Conservation (phyloP, 176 grass and related monocot genomes). For the Avena eriantha region DNA sequence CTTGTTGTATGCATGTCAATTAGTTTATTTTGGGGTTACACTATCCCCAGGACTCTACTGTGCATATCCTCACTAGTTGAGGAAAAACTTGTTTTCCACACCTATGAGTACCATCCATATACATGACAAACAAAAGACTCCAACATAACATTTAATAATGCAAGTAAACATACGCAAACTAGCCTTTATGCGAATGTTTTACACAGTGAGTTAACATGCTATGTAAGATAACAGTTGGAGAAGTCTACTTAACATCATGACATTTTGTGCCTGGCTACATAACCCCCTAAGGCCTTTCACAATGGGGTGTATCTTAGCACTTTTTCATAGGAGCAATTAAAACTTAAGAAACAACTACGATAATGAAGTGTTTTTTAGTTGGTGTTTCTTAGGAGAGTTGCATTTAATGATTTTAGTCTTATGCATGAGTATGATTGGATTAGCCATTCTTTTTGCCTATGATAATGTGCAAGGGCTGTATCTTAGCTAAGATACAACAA, state of each 20-base stretch:
- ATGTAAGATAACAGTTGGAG: background rate
- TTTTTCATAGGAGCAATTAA: no score
- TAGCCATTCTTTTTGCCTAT: no score
- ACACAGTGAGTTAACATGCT: background rate
- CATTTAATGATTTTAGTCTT: no score
- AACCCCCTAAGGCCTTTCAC: background rate
- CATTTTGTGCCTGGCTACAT: background rate
- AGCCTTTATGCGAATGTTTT: background rate
- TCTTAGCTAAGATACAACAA: no score
- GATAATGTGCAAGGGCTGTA: no score
- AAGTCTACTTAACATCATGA: conserved; percentile 11
- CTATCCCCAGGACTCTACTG: background rate
- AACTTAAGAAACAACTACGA: no score
- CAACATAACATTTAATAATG: conserved; percentile 2
- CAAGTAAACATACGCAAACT: background rate
- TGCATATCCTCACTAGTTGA: background rate
- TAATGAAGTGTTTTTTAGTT: no score
- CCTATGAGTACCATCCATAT: background rate
- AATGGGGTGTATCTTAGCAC: no score
- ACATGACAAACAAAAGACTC: conserved; percentile 17
- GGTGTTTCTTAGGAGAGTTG: no score
- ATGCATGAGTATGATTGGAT: no score
- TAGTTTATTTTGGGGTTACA: background rate
- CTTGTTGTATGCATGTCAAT: conserved; percentile 26
- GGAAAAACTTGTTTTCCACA: background rate